phyloP scores from a whole-genome alignment of 2,329 filamentous ascomycete genomes.

The Aulographum hederae region DNA sequence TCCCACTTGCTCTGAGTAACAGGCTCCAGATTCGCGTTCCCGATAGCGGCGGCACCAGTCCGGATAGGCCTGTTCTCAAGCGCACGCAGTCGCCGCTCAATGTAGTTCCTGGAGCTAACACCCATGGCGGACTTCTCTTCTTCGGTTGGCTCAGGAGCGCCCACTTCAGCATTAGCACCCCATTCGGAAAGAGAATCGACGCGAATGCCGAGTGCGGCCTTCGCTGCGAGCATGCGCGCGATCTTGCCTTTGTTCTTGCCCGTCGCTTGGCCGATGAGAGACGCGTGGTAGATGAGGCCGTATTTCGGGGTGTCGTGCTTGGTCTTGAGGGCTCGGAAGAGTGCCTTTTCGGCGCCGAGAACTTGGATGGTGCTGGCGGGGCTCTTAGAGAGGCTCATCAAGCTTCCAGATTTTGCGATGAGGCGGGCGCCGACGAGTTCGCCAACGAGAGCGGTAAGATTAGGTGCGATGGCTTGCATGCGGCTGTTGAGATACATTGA shows the following conservation, averaged over 20 bases:
- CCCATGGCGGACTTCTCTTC: constrained; percentile 77
- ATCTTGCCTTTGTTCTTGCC: constrained; percentile 99
- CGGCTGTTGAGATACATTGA: constrained; percentile 77
- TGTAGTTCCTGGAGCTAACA: constrained; percentile 48
- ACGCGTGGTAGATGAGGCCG: constrained; percentile 55
- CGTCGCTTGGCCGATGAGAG: constrained; percentile 82
- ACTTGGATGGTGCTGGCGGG: constrained; percentile 95
- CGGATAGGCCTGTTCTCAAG: constrained; percentile 84
- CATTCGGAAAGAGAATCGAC: constrained; percentile 77
- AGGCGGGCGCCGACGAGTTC: constrained; percentile 87
- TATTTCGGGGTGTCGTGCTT: constrained; percentile 99
- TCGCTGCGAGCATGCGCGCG: constrained; percentile 85
- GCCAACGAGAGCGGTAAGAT: constrained; percentile 81
- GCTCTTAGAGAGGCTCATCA: constrained; percentile 88
- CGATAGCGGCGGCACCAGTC: constrained; percentile 56
- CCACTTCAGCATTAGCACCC: constrained; percentile 38
- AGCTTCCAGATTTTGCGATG: constrained; percentile 84
- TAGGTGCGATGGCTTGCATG: constrained; percentile 94
- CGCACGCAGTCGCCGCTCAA: constrained; percentile 57
- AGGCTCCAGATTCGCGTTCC: too few relatives aligned
- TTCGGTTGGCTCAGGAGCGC: constrained; percentile 48
- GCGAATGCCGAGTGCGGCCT: constrained; percentile 81
- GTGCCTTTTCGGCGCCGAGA: constrained; percentile 92
- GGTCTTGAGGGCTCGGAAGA: constrained; percentile 96
- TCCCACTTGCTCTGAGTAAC: constrained; percentile 68